These are phyloP conservation scores for Podospora appendiculata DNA, from an alignment of 495 filamentous ascomycete species.

Conservation along the genomic window DNA sequence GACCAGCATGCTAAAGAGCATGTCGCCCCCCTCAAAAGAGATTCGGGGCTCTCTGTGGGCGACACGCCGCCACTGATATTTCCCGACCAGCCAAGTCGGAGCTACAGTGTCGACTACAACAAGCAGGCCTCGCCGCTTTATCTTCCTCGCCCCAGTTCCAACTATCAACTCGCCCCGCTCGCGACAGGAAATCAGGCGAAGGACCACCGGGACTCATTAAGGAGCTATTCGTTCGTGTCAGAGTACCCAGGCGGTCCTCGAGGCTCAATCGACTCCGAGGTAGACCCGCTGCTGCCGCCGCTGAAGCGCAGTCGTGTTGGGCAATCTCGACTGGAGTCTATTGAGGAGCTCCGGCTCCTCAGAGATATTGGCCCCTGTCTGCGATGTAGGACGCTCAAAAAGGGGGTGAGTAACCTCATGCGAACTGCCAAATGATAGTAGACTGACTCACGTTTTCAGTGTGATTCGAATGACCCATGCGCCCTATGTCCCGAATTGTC, in stretches of 20 bases:
- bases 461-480: constrained; percentile 40
- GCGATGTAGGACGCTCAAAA: constrained; percentile 34
- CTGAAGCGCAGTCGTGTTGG: constrained; percentile 41
- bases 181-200: constrained; percentile 25
- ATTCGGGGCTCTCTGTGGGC: constrained; percentile 35
- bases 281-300: constrained; percentile 41
- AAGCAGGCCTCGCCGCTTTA: constrained; percentile 26
- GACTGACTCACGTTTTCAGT: constrained; percentile 18
- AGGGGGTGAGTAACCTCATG: constrained; percentile 25
- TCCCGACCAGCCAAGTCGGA: constrained; percentile 23
- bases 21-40: constrained; percentile 29
- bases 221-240: constrained; percentile 33
- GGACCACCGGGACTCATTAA: constrained; percentile 37
- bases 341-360: constrained; percentile 39
- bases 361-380: constrained; percentile 38
- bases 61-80: constrained; percentile 29
- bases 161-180: constrained; percentile 30
- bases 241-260: constrained; percentile 31
- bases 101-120: constrained; percentile 24
- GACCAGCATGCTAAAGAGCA: constrained; percentile 40
- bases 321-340: constrained; percentile 39
- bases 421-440: neutral
- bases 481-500: constrained; percentile 29
- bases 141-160: constrained; percentile 32
- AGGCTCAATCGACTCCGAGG: constrained; percentile 39